These are phyloP conservation scores for Ammopiptanthus mongolicus DNA, from an alignment of 306 rosid genomes.

Conservation along the genomic window DNA sequence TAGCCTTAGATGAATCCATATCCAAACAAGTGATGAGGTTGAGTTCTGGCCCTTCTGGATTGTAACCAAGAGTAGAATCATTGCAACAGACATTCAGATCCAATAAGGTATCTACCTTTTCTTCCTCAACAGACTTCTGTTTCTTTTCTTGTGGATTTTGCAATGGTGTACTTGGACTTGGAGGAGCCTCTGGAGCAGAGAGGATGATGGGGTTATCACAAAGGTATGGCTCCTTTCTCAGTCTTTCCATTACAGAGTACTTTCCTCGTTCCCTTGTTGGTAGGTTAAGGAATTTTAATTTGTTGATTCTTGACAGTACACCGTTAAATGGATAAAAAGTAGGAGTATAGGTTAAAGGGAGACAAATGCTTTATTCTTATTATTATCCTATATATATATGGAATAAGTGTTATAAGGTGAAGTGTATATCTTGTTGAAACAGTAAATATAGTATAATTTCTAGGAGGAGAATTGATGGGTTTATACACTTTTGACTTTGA, in stretches of 20 bases:
- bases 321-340: conserved; percentile 23
- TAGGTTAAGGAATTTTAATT: conserved; percentile 17
- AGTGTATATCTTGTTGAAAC: conserved; percentile 8
- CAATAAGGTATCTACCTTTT: conserved; percentile 32
- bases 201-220: background rate
- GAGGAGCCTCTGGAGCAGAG: conserved; percentile 33
- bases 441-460: background rate
- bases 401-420: background rate
- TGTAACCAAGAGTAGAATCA: conserved; percentile 1
- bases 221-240: conserved; percentile 17
- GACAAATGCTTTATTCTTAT: conserved; percentile 31
- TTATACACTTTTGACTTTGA: conserved; percentile 5
- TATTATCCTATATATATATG: conserved; percentile 36
- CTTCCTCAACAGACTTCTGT: conserved; percentile 29
- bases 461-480: background rate
- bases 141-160: conserved; percentile 42
- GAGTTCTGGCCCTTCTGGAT: conserved; percentile 32
- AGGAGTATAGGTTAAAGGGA: conserved; percentile 2
- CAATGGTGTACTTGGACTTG: conserved; percentile 51
- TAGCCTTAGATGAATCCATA: conserved; percentile 11
- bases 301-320: conserved; percentile 14
- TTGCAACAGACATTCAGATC: conserved; percentile 46
- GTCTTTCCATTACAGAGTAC: conserved; percentile 42
- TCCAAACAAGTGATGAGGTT: conserved; percentile 53
- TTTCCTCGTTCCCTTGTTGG: conserved; percentile 3